Evolutionary conservation across 805 yeast genomes (phyloP), one percentile per base, ranked within the genome.

Genomic region (Ogataea trehaloabstinens): DNA sequence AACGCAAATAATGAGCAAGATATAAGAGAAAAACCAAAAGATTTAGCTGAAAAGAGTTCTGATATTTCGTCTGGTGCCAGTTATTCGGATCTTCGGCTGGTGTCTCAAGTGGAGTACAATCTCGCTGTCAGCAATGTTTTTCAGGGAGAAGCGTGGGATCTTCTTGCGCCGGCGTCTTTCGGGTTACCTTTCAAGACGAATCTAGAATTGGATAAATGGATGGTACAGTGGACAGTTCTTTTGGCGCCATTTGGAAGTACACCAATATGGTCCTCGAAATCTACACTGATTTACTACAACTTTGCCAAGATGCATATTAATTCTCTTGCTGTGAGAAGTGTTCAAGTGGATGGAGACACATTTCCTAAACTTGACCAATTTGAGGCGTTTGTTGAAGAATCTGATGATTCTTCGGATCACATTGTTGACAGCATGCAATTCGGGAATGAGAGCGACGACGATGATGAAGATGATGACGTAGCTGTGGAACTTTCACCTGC

Each of bases 141-240:
- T 44, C 65, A 60, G 35, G 81, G 80, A 2, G 67, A 74, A 45
- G 79, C 82, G 0, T 77, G 85, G 84, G 80, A 74, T 38, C 55
- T 78, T 16, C 57, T 82, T 28, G 65, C 76, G 0, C 87, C 87
- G 0, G 64, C 78, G 2, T 64, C 76, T 1, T 75, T 81, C 55
- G 89, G 89, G 0, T 68, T 82, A 7, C 87, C 87, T 0, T 81
- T 84, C 53, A 76, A 74, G 47, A 72, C 80, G 5, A 82, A 82
- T 52, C 58, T 82, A 40, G 85, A 80, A 41, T 60, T 82, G 25
- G 89, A 82, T 52, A 79, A 74, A 57, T 82, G 89, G 89, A 82
- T 82, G 86, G 85, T 82, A 4, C 80, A 82, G 16, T 82, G 89
- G 89, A 79, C 89, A 0, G 85, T 82, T 8, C 58, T 81, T 28